Conservation (phyloP, 352 stramenopile genomes). For the Phytophthora foliorum region DNA sequence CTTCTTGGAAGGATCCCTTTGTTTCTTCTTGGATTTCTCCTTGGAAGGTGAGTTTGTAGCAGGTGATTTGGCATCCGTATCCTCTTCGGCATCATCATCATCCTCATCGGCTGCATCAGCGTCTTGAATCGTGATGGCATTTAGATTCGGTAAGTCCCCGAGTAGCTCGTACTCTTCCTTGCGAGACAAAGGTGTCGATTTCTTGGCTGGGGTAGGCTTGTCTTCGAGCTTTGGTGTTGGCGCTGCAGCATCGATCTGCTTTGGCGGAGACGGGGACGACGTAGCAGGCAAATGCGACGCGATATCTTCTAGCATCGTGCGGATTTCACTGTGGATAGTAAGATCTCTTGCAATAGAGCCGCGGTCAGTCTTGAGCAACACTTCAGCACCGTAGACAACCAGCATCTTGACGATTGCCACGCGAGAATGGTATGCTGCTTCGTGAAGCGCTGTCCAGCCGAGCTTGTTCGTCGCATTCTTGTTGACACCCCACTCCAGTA, state of each 20-base stretch:
- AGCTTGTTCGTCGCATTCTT: slow-evolving; percentile 82
- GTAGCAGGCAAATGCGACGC: slow-evolving; percentile 45
- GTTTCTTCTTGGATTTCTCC: slow-evolving; percentile 36
- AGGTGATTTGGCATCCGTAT: slow-evolving; percentile 40
- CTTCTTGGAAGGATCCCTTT: slow-evolving; percentile 38
- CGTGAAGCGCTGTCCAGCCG: slow-evolving; percentile 84
- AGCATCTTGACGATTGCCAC: slow-evolving; percentile 77
- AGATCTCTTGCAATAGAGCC: slow-evolving; percentile 77
- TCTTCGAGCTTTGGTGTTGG: slow-evolving; percentile 47
- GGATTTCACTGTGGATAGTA: slow-evolving; percentile 84
- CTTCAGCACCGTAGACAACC: slow-evolving; percentile 81
- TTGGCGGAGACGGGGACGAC: slow-evolving; percentile 28
- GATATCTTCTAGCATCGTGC: slow-evolving; percentile 79
- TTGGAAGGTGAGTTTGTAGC: slow-evolving; percentile 22
- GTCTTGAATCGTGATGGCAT: slow-evolving; percentile 77
- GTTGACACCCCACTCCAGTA: slow-evolving; percentile 84
- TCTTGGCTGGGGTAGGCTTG: slow-evolving; percentile 46
- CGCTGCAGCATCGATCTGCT: slow-evolving; percentile 10
- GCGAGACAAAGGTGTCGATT: slow-evolving; percentile 54
- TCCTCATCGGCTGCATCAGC: slow-evolving; percentile 34
- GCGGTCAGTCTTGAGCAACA: slow-evolving; percentile 71
- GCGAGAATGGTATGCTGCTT: slow-evolving; percentile 85
- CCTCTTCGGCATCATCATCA: slow-evolving; percentile 40
- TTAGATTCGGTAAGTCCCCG: slow-evolving; percentile 73
- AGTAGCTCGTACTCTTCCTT: slow-evolving; percentile 88